Percentiles rank a stretch among this genome's conserved stretches.
Conservation (phyloP, 1,139 yeast species). For the Zygoascus hellenicus region DNA sequence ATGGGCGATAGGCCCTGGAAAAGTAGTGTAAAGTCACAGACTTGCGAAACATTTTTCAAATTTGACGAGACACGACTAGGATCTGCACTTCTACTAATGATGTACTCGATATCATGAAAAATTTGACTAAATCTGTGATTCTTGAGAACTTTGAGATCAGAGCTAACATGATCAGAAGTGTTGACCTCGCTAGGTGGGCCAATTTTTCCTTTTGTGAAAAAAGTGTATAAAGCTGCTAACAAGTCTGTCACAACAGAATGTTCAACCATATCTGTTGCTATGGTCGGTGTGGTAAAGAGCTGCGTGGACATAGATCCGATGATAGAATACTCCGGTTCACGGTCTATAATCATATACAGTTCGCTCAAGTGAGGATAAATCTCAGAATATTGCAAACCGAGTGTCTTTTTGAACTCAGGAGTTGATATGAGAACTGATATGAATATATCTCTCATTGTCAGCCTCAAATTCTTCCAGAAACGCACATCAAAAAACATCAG, state of each 20-base stretch:
- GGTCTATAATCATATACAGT: constrained; percentile 59
- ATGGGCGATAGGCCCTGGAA: constrained; percentile 81
- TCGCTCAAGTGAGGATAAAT: constrained; percentile 76
- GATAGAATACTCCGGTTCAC: constrained; percentile 79
- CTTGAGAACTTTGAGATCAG: constrained; percentile 44
- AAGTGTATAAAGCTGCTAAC: constrained; percentile 59
- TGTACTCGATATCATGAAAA: constrained; percentile 76
- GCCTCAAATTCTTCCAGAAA: constrained; percentile 63
- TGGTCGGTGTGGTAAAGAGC: constrained; percentile 76
- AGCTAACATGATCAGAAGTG: constrained; percentile 29
- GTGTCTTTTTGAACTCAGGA: constrained; percentile 49
- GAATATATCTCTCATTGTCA: constrained; percentile 59
- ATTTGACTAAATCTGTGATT: constrained; percentile 82
- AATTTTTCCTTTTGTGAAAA: constrained; percentile 54
- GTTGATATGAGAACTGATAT: constrained; percentile 67
- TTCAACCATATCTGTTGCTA: constrained; percentile 61
- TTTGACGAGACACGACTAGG: constrained; percentile 36
- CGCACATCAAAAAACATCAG: constrained; percentile 64
- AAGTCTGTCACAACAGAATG: constrained; percentile 69
- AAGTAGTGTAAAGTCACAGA: constrained; percentile 58
- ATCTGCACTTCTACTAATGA: constrained; percentile 63
- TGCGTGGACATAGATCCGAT: constrained; percentile 78
- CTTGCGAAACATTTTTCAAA: constrained; percentile 37
- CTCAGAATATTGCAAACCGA: constrained; percentile 78
- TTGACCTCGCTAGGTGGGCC: constrained; percentile 44